Percentiles rank a stretch among this genome's conserved stretches.
phyloP scores from a whole-genome alignment of 257 asterid species.

The Perilla frutescens region DNA sequence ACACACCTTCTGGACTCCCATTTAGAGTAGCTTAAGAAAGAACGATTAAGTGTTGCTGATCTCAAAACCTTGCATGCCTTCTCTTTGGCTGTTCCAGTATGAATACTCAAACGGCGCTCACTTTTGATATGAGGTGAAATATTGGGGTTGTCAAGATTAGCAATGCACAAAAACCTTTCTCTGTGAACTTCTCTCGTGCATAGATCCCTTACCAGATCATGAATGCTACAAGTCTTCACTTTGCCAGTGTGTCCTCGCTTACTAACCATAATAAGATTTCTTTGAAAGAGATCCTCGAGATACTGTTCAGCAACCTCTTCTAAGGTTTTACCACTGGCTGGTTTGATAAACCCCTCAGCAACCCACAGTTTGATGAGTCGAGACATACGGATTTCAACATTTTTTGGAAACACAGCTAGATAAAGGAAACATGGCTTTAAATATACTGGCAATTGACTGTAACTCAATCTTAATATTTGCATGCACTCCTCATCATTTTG shows the following conservation, averaged over 20 bases:
- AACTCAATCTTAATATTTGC: too few species aligned
- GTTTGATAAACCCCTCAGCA: constrained; percentile 32
- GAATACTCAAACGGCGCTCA: neutral
- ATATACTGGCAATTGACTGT: too few species aligned
- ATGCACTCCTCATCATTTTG: constrained; percentile 3
- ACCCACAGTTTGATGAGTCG: constrained; percentile 28
- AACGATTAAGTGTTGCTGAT: neutral
- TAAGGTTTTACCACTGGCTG: neutral
- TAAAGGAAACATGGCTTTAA: too few species aligned
- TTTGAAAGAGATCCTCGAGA: constrained; percentile 27
- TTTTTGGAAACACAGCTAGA: too few species aligned
- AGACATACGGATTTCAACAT: neutral
- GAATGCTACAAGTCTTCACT: constrained; percentile 24
- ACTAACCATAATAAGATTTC: constrained; percentile 26
- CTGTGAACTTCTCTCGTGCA: constrained; percentile 22
- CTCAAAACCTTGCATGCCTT: neutral
- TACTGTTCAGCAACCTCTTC: constrained; percentile 32
- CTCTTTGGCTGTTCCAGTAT: too few species aligned
- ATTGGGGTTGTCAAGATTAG: neutral
- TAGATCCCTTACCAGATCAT: constrained; percentile 33
- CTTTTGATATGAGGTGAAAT: neutral
- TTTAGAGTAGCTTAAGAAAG: neutral
- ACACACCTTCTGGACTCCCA: too few species aligned
- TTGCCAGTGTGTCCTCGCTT: neutral
- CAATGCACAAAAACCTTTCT: neutral